Conservation (phyloP, 257 asterid genomes). For the Misopates orontium region DNA sequence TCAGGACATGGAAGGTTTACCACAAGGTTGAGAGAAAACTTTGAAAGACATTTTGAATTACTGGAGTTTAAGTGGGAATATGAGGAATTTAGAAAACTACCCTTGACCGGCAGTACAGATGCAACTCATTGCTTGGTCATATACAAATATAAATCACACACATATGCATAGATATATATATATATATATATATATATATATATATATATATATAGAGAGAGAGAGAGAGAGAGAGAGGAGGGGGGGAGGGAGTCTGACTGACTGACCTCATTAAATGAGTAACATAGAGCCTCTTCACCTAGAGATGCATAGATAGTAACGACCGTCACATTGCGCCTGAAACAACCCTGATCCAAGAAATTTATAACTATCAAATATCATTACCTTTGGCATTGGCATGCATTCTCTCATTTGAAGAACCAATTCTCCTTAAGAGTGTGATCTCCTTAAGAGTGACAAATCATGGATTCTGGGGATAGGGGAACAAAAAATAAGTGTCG, state of each 20-base stretch:
- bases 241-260: slow-evolving; percentile 28
- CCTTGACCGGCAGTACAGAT: neutral
- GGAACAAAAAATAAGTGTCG: neutral
- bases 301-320: slow-evolving; percentile 96
- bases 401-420: no score
- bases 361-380: slow-evolving; percentile 10
- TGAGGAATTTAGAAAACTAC: slow-evolving; percentile 9
- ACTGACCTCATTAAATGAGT: slow-evolving; percentile 88
- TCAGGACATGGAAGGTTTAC: neutral
- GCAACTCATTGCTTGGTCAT: slow-evolving; percentile 2
- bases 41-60: slow-evolving; percentile 6
- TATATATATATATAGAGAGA: neutral
- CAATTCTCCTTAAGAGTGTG: no score
- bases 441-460: neutral
- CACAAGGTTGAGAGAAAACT: neutral
- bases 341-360: slow-evolving; percentile 72
- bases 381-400: neutral
- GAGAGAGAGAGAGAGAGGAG: no score
- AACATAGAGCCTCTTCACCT: slow-evolving; percentile 96
- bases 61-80: neutral
- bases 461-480: neutral
- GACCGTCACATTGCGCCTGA: slow-evolving; percentile 91
- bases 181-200: neutral
- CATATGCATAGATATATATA: neutral
- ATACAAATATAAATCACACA: neutral